Percentiles rank a stretch among this genome's conserved stretches.
phyloP scores from a whole-genome alignment of 2,329 filamentous ascomycete genomes.

The Aspergillus neotritici region DNA sequence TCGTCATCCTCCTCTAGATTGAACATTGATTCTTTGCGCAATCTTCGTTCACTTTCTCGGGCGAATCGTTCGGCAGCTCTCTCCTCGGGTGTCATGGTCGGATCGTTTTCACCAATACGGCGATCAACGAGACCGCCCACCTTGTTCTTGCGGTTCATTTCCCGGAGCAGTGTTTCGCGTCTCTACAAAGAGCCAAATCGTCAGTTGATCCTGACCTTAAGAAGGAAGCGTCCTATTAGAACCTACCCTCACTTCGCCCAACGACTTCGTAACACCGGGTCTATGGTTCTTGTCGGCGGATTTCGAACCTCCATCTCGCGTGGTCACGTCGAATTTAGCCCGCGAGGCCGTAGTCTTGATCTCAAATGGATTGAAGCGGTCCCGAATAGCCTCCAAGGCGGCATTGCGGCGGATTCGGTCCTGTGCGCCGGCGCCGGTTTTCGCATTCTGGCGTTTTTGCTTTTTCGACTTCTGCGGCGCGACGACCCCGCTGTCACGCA shows the following conservation, averaged over 20 bases:
- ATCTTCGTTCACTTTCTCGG: constrained; percentile 71
- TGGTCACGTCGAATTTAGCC: constrained; percentile 81
- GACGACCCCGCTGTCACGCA: constrained; percentile 82
- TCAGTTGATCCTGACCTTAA: constrained; percentile 9
- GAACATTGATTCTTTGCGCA: constrained; percentile 75
- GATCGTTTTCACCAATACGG: constrained; percentile 92
- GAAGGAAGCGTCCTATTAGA: constrained; percentile 1
- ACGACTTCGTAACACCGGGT: constrained; percentile 76
- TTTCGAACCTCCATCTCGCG: constrained; percentile 48
- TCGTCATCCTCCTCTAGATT: constrained; percentile 84
- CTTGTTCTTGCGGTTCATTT: constrained; percentile 85
- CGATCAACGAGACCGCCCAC: constrained; percentile 88
- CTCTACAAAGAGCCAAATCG: constrained; percentile 46
- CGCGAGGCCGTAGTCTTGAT: constrained; percentile 72
- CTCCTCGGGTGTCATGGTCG: constrained; percentile 87
- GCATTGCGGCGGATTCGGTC: constrained; percentile 71
- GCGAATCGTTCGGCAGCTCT: constrained; percentile 88
- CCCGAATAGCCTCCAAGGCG: constrained; percentile 78
- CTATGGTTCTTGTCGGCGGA: constrained; percentile 58
- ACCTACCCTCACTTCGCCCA: constrained; percentile 75
- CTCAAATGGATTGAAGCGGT: constrained; percentile 97
- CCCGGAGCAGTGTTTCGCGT: constrained; percentile 74
- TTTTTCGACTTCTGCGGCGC: constrained; percentile 94
- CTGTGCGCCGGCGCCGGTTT: constrained; percentile 62
- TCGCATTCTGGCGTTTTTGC: constrained; percentile 70